phyloP scores from a whole-genome alignment of 345 rosid species.

The Erysimum cheiranthoides region DNA sequence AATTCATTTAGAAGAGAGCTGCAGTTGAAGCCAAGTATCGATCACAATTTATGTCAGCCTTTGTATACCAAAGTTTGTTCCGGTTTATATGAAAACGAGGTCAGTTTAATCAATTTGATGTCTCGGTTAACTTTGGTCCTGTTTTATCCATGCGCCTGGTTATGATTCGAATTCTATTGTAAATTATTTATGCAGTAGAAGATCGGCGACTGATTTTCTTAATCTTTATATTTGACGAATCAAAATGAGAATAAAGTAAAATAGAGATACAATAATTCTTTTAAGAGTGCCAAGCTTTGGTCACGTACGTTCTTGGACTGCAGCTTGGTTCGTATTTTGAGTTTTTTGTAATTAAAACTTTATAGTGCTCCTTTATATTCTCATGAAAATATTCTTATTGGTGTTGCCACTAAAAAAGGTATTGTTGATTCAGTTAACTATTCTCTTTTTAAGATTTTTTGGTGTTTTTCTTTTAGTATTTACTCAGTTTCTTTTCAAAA shows the following conservation, averaged over 20 bases:
- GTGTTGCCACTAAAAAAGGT: too few species aligned
- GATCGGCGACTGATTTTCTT: background rate
- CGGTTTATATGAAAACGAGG: background rate
- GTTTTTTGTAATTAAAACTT: slow-evolving; percentile 20
- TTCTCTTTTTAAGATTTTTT: too few species aligned
- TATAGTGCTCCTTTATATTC: slow-evolving; percentile 33
- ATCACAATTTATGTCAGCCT: too few species aligned
- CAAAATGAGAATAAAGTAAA: slow-evolving; percentile 16
- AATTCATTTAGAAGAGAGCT: too few species aligned
- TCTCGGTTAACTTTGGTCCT: background rate
- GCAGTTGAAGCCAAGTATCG: too few species aligned
- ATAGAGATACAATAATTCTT: slow-evolving; percentile 3
- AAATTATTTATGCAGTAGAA: background rate
- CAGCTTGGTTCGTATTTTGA: slow-evolving; percentile 25
- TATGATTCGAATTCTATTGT: background rate
- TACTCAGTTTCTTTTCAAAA: too few species aligned
- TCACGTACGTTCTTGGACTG: slow-evolving; percentile 39
- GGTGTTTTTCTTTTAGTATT: too few species aligned
- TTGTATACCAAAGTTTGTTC: too few species aligned
- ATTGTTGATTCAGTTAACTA: too few species aligned
- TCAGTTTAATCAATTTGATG: background rate
- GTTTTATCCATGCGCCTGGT: background rate
- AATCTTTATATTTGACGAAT: slow-evolving; percentile 26
- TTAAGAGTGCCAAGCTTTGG: slow-evolving; percentile 11
- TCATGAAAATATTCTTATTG: too few species aligned